Base-by-base conservation (phyloP, 2,329 filamentous ascomycete genomes). In the Alternaria hordeiaustralica region DNA sequence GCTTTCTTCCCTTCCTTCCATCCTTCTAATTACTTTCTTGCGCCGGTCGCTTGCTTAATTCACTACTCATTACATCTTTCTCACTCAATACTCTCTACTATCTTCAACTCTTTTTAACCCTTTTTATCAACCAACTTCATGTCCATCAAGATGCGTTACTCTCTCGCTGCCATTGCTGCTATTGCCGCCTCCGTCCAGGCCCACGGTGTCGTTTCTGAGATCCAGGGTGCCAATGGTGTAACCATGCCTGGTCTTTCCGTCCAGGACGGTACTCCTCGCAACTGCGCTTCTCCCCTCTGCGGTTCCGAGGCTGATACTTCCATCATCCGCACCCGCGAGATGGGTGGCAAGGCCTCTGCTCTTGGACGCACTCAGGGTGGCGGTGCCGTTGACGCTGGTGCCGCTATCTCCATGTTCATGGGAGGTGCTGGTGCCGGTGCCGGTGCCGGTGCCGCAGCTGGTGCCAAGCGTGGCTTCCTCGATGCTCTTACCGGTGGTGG, bases 221-320 rank as follows among this genome's bases (percentile, higher is more conserved):
- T 89, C 65, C 77, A 84, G 69, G 88, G 88, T 58, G 86, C 87
- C 68, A 90, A 90, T 71, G 85, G 85, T 66, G 88, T 90, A 46
- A 83, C 76, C 66, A 89, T 90, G 87, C 87, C 88, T 33, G 88
- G 86, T 76, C 84, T 90, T 51, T 85, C 85, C 15, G 81, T 90
- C 67, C 82, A 83, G 50, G 89, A 91, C 65, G 89, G 88, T 71
- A 91, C 89, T 65, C 89, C 89, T 55, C 88, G 89, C 73, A 88
- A 91, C 80, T 91, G 89, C 78, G 82, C 86, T 55, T 82, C 82
- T 71, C 87, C 89, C 70, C 67, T 77, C 49, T 91, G 88, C 74
- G 89, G 89, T 62, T 85, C 89, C n/a, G 86, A 91, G 77, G 87
- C 86, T 63, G 89, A 92, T 74, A 91, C 89, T n/a, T 84, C 89